phyloP scores from a whole-genome alignment of 495 filamentous ascomycete genomes.

The Penicillium canariense region DNA sequence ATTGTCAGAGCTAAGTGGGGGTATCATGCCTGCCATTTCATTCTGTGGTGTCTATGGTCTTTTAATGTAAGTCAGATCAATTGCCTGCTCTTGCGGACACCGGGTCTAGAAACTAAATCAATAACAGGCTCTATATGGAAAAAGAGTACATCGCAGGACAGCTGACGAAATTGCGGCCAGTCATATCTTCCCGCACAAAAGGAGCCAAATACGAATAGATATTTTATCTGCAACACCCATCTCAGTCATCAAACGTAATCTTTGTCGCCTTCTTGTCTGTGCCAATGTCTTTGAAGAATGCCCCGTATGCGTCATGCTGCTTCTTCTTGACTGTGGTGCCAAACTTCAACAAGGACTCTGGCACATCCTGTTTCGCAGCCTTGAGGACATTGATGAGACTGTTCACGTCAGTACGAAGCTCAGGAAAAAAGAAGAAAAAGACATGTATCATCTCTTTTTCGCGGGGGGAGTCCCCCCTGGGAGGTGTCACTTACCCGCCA shows the following conservation, averaged over 20 bases:
- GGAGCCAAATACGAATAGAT: conserved; percentile 19
- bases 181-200: conserved; percentile 21
- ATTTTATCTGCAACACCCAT: not conserved
- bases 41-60: conserved; percentile 54
- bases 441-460: not conserved
- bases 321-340: conserved; percentile 99
- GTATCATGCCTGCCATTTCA: conserved; percentile 49
- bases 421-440: not conserved
- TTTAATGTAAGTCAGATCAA: conserved; percentile 54
- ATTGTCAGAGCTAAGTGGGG: conserved; percentile 18
- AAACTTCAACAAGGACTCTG: conserved; percentile 85
- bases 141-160: conserved; percentile 53
- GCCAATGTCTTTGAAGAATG: conserved; percentile 82
- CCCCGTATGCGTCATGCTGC: conserved; percentile 87
- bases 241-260: conserved; percentile 81
- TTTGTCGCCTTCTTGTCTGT: conserved; percentile 81
- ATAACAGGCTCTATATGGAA: conserved; percentile 57
- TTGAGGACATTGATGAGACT: conserved; percentile 88
- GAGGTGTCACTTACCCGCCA: conserved; percentile 63
- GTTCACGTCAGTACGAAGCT: not conserved
- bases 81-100: not conserved
- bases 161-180: conserved; percentile 39
- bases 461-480: too few species aligned
- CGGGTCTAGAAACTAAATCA: conserved; percentile 12
- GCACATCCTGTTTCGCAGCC: conserved; percentile 82